Conservation (phyloP, 768 basidiomycete species). For the Pisolithus albus region DNA sequence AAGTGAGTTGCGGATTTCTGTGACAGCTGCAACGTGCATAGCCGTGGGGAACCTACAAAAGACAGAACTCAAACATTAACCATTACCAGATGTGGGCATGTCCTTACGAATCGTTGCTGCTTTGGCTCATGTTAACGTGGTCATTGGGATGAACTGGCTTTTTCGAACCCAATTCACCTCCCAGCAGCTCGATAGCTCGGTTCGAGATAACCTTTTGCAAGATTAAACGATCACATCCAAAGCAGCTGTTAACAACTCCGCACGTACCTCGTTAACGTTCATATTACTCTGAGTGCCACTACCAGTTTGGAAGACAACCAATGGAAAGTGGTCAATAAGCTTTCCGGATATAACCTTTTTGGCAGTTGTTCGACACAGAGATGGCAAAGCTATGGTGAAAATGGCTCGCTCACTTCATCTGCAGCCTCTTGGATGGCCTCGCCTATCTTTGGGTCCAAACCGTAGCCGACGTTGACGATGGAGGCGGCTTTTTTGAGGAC, state of each 20-base stretch:
- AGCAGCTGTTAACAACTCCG: not conserved
- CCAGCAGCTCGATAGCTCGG: slow-evolving; percentile 93
- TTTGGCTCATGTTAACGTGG: slow-evolving; percentile 99
- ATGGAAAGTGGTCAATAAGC: slow-evolving; percentile 90
- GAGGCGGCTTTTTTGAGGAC: slow-evolving; percentile 96
- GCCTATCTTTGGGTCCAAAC: slow-evolving; percentile 81
- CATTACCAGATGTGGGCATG: not conserved
- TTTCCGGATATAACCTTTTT: slow-evolving; percentile 97
- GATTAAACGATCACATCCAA: not conserved
- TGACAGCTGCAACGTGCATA: slow-evolving; percentile 96
- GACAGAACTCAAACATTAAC: not conserved
- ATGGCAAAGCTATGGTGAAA: not conserved
- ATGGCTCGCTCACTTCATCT: slow-evolving; percentile 63
- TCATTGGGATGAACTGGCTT: slow-evolving; percentile 98
- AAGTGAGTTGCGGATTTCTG: slow-evolving; percentile 71
- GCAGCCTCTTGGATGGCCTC: slow-evolving; percentile 88
- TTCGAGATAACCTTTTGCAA: slow-evolving; percentile 84
- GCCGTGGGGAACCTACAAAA: slow-evolving; percentile 86
- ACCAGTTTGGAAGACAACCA: slow-evolving; percentile 99
- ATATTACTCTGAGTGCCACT: slow-evolving; percentile 99
- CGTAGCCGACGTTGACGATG: slow-evolving; percentile 83
- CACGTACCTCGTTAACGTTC: slow-evolving; percentile 89
- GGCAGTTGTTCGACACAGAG: slow-evolving; percentile 1
- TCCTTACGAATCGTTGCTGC: slow-evolving; percentile 93
- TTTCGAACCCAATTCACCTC: slow-evolving; percentile 93